Conservation (phyloP, 2,329 filamentous ascomycete species). For the Incumbomyces lentus region DNA sequence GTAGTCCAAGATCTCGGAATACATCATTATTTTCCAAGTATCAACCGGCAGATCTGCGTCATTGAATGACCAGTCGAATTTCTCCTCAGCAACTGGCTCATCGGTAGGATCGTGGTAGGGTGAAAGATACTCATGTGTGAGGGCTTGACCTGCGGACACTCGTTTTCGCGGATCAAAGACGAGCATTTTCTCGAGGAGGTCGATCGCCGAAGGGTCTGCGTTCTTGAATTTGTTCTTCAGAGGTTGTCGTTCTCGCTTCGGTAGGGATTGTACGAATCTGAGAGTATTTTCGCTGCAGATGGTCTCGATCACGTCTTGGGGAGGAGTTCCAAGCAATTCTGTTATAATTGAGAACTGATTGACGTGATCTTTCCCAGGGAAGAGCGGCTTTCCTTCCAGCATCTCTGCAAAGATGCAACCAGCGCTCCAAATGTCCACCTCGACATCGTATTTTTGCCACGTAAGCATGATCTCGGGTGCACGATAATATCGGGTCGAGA, state of each 20-base stretch:
- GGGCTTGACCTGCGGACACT: conserved; percentile 73
- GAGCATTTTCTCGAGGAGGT: conserved; percentile 90
- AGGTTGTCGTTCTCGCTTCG: conserved; percentile 84
- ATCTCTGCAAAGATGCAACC: conserved; percentile 99
- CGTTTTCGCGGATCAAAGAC: conserved; percentile 98
- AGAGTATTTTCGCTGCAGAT: conserved; percentile 98
- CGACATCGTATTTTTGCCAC: conserved; percentile 99
- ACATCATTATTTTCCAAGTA: conserved; percentile 99
- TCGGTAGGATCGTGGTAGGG: conserved; percentile 97
- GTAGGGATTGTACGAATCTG: conserved; percentile 92
- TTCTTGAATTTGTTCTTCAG: conserved; percentile 88
- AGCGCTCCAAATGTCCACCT: conserved; percentile 98
- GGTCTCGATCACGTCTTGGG: conserved; percentile 95
- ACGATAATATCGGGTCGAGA: conserved; percentile 96
- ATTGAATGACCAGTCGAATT: conserved; percentile 99
- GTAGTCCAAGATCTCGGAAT: conserved; percentile 97
- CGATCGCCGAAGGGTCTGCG: conserved; percentile 82
- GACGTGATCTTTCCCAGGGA: conserved; percentile 98
- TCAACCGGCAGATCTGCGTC: conserved; percentile 94
- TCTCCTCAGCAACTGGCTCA: conserved; percentile 89
- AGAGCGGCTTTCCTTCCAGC: conserved; percentile 95
- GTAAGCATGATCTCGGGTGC: conserved; percentile 99
- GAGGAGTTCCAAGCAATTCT: conserved; percentile 87
- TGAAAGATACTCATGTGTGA: conserved; percentile 85
- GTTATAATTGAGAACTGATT: conserved; percentile 99